Percentiles rank a stretch among this genome's conserved stretches.
phyloP scores from a whole-genome alignment of 129 eudicot genomes.

The Ambrosia artemisiifolia region DNA sequence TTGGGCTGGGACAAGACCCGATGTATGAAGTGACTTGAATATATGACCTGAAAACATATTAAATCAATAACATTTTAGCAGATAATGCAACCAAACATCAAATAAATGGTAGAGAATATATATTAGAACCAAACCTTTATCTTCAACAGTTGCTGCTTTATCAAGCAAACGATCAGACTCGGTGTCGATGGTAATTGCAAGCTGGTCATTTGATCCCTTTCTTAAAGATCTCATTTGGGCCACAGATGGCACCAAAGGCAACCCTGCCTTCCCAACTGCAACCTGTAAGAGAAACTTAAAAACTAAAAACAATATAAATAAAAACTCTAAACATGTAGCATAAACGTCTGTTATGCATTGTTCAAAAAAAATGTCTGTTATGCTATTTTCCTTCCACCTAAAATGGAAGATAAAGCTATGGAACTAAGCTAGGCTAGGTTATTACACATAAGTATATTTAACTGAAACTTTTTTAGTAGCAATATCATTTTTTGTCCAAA shows the following conservation, averaged over 20 bases:
- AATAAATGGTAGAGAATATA: not conserved
- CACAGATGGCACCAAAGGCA: conserved; percentile 68
- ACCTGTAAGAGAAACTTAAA: conserved; percentile 38
- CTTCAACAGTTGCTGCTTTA: conserved; percentile 54
- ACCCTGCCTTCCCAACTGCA: conserved; percentile 51
- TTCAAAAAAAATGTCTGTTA: conserved; percentile 20
- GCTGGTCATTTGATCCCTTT: conserved; percentile 85
- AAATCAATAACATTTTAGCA: conserved; percentile 1
- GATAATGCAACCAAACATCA: conserved; percentile 2
- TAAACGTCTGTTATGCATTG: conserved; percentile 12
- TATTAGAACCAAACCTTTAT: conserved; percentile 58
- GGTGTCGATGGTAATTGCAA: conserved; percentile 70
- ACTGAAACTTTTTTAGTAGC: not conserved
- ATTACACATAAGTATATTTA: not conserved
- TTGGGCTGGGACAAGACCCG: conserved; percentile 84
- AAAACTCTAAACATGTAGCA: conserved; percentile 5
- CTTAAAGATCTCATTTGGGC: conserved; percentile 79
- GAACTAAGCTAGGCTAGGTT: not conserved
- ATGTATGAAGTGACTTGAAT: conserved; percentile 74
- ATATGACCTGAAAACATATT: conserved; percentile 65
- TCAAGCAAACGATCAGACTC: conserved; percentile 75
- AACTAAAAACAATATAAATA: conserved; percentile 15
- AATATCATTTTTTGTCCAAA: not conserved
- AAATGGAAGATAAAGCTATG: not conserved
- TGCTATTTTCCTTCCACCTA: conserved; percentile 5